phyloP scores from a whole-genome alignment of 31 red algal species.

The Odonthalia washingtoniensis region DNA sequence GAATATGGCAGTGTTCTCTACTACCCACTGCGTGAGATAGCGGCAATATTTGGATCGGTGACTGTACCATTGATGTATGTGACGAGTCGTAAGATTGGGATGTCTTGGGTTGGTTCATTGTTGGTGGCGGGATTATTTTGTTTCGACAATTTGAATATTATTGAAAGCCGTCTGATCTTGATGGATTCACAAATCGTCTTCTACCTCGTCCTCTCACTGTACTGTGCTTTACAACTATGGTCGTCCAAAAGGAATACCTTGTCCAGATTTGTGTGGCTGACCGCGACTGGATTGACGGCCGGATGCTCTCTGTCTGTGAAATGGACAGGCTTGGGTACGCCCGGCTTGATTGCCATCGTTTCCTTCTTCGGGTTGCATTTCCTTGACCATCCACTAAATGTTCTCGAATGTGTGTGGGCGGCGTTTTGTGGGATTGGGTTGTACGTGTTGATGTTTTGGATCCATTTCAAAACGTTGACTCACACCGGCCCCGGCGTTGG shows the following conservation, averaged over 20 bases:
- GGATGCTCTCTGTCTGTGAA: slow-evolving; percentile 90
- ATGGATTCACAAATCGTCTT: slow-evolving; percentile 97
- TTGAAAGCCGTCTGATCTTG: slow-evolving; percentile 89
- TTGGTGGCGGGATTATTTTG: slow-evolving; percentile 72
- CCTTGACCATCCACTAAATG: slow-evolving; percentile 79
- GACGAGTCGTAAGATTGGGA: slow-evolving; percentile 64
- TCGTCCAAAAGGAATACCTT: slow-evolving; percentile 48
- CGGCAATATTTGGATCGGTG: slow-evolving; percentile 82
- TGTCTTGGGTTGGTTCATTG: slow-evolving; percentile 73
- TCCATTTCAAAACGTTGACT: slow-evolving; percentile 89
- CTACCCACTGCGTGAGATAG: slow-evolving; percentile 83
- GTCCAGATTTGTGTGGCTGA: slow-evolving; percentile 69
- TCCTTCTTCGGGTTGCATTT: slow-evolving; percentile 98
- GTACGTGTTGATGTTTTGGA: slow-evolving; percentile 84
- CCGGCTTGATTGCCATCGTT: slow-evolving; percentile 94
- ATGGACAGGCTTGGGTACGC: slow-evolving; percentile 91
- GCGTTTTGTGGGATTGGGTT: slow-evolving; percentile 66
- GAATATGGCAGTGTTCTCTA: slow-evolving; percentile 77
- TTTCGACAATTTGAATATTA: slow-evolving; percentile 88
- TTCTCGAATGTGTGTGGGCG: slow-evolving; percentile 86
- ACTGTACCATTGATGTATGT: slow-evolving; percentile 87
- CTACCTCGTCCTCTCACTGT: slow-evolving; percentile 80
- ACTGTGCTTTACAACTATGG: slow-evolving; percentile 90
- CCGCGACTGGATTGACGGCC: slow-evolving; percentile 72
- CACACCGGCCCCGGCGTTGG: slow-evolving; percentile 83